These are phyloP conservation scores for Schwanniomyces yamadae DNA, from an alignment of 805 yeast genomes.

Conservation along the genomic window DNA sequence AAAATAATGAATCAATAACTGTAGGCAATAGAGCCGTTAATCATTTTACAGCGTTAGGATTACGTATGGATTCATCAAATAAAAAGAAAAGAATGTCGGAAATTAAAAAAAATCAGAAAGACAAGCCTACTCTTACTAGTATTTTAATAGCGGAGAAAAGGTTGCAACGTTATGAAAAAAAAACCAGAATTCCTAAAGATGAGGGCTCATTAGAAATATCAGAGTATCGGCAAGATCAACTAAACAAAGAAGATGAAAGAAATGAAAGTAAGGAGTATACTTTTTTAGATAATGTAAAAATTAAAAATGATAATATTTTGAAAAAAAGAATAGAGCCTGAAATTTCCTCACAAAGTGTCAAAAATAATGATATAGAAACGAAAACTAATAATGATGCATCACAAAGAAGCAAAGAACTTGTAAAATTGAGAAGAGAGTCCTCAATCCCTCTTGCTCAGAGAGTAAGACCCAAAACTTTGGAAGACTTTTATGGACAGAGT, in stretches of 20 bases:
- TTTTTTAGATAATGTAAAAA: not conserved
- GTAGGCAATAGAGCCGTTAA: slow-evolving; percentile 12
- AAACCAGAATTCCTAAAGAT: not conserved
- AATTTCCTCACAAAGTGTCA: not conserved
- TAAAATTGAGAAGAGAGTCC: slow-evolving; percentile 18
- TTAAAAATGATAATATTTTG: not conserved
- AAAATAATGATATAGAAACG: not conserved
- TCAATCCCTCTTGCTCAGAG: slow-evolving; percentile 40
- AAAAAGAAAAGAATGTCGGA: slow-evolving; percentile 14
- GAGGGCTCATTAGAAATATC: not conserved
- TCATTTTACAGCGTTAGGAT: slow-evolving; percentile 35
- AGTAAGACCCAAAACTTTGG: slow-evolving; percentile 36
- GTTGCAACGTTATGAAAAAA: slow-evolving; percentile 15
- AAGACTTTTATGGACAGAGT: slow-evolving; percentile 43
- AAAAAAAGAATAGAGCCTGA: too few relatives aligned
- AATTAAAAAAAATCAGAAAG: slow-evolving; percentile 16
- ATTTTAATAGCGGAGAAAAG: slow-evolving; percentile 34
- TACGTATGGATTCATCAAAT: slow-evolving; percentile 26
- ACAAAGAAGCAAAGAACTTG: slow-evolving; percentile 8
- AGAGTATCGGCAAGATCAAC: too few relatives aligned
- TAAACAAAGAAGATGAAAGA: too few relatives aligned
- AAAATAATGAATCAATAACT: not conserved
- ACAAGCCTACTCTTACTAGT: slow-evolving; percentile 33
- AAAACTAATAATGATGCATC: slow-evolving; percentile 5
- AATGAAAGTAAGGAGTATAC: not conserved